Conservation (phyloP, 192 early-diverging fungal species). For the Oehlia diaphana region DNA sequence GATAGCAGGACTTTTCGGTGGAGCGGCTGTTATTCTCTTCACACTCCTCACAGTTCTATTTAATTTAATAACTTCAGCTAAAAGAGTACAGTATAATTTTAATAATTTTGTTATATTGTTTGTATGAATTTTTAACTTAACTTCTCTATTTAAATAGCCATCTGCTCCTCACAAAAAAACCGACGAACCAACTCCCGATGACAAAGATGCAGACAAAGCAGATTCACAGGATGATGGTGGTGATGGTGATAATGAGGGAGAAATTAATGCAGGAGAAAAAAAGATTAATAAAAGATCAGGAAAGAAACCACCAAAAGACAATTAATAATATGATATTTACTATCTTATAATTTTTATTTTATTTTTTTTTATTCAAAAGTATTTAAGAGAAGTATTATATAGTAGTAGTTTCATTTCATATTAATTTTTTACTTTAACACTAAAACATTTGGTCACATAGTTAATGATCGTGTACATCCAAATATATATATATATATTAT, state of each 20-base stretch:
- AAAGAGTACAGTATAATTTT: slow-evolving; percentile 22
- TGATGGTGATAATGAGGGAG: slow-evolving; percentile 25
- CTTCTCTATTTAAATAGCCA: neutral
- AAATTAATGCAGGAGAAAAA: slow-evolving; percentile 1
- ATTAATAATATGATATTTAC: neutral
- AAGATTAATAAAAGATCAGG: neutral
- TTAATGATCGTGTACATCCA: neutral
- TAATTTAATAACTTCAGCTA: slow-evolving; percentile 34
- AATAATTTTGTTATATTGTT: neutral
- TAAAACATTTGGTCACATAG: neutral
- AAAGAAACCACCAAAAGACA: slow-evolving; percentile 8
- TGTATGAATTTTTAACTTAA: neutral
- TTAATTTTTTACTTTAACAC: neutral
- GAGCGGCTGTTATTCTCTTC: slow-evolving; percentile 31
- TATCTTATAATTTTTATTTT: neutral
- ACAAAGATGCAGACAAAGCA: slow-evolving; percentile 16
- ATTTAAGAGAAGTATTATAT: neutral
- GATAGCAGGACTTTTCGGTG: slow-evolving; percentile 36
- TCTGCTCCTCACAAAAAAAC: slow-evolving; percentile 44
- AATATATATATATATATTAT: no score
- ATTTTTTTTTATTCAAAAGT: neutral
- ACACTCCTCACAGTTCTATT: slow-evolving; percentile 38
- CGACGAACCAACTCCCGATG: slow-evolving; percentile 42
- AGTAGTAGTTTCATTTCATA: neutral
- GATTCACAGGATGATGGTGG: slow-evolving; percentile 1